phyloP scores from a whole-genome alignment of 768 basidiomycete genomes.

The Sporobolomyces pararoseus region DNA sequence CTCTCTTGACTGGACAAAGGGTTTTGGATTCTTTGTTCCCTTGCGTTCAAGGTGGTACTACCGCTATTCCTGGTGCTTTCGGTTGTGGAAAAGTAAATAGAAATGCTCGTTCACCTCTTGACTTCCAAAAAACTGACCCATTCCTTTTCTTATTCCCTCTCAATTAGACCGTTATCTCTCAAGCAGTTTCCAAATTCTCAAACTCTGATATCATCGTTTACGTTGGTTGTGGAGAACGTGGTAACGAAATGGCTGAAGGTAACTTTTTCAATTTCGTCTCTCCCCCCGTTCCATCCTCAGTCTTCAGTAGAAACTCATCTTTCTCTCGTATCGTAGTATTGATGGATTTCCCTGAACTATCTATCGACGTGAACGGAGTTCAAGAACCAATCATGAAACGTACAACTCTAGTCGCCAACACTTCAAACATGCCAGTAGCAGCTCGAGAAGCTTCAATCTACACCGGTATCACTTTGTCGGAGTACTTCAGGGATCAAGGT shows the following conservation, averaged over 20 bases:
- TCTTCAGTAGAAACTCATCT: neutral
- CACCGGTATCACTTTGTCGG: slow-evolving; percentile 96
- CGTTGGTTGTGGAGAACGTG: slow-evolving; percentile 97
- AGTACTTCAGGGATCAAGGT: slow-evolving; percentile 99
- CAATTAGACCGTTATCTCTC: slow-evolving; percentile 81
- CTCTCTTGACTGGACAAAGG: slow-evolving; percentile 91
- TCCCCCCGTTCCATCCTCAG: neutral
- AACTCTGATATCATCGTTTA: slow-evolving; percentile 99
- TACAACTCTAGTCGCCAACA: slow-evolving; percentile 96
- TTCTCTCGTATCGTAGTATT: slow-evolving; percentile 57
- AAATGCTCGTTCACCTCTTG: too few species aligned
- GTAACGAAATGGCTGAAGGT: slow-evolving; percentile 72
- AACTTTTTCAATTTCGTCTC: slow-evolving; percentile 29
- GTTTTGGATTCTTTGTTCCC: slow-evolving; percentile 96
- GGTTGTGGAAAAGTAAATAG: slow-evolving; percentile 74
- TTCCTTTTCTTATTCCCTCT: neutral
- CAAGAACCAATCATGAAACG: slow-evolving; percentile 99
- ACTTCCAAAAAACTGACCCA: neutral
- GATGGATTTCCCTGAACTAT: slow-evolving; percentile 89
- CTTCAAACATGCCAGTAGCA: slow-evolving; percentile 99
- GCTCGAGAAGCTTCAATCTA: slow-evolving; percentile 99
- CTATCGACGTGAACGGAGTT: slow-evolving; percentile 81
- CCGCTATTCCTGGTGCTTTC: slow-evolving; percentile 97
- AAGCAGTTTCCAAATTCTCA: slow-evolving; percentile 95
- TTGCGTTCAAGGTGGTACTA: slow-evolving; percentile 94